A percentile compares a stretch with the other conserved stretches of the same genome.
phyloP scores from a whole-genome alignment of 805 yeast species.

The Saccharomycopsis amapae region DNA sequence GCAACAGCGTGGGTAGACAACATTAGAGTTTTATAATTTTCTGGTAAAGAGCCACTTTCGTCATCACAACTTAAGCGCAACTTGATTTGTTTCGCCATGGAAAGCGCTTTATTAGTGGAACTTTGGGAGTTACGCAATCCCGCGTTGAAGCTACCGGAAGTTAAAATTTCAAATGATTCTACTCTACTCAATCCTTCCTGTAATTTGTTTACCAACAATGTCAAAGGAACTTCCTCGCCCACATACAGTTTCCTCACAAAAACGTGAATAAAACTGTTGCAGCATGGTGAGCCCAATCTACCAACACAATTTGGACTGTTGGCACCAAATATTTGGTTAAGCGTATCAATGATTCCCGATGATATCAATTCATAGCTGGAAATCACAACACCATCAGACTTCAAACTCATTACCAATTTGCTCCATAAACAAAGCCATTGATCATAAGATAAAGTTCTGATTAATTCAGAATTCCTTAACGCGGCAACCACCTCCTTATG shows the following conservation, averaged over 20 bases:
- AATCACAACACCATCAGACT: slow-evolving; percentile 29
- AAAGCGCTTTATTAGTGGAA: slow-evolving; percentile 40
- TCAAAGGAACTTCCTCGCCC: slow-evolving; percentile 31
- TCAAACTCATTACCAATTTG: slow-evolving; percentile 31
- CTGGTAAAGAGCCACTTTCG: slow-evolving; percentile 24
- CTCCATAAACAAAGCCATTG: slow-evolving; percentile 34
- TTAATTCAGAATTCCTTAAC: slow-evolving; percentile 18
- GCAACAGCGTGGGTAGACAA: slow-evolving; percentile 55
- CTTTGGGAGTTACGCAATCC: background rate
- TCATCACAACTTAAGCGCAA: slow-evolving; percentile 43
- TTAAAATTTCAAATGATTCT: slow-evolving; percentile 60
- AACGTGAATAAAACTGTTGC: slow-evolving; percentile 38
- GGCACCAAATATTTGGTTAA: slow-evolving; percentile 32
- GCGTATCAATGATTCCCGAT: slow-evolving; percentile 51
- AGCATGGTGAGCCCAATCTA: slow-evolving; percentile 30
- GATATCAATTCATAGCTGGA: slow-evolving; percentile 73
- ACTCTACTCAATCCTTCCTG: slow-evolving; percentile 69
- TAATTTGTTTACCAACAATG: slow-evolving; percentile 45
- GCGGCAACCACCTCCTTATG: slow-evolving; percentile 17
- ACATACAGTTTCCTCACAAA: slow-evolving; percentile 18
- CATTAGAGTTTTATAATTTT: slow-evolving; percentile 28
- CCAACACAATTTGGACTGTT: slow-evolving; percentile 22
- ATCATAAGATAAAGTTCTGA: slow-evolving; percentile 23
- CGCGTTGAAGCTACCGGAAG: slow-evolving; percentile 29
- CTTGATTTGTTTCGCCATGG: slow-evolving; percentile 67